A percentile compares a stretch with the other conserved stretches of the same genome.
phyloP scores from a whole-genome alignment of 305 asterid genomes.

The Rubia occidens region DNA sequence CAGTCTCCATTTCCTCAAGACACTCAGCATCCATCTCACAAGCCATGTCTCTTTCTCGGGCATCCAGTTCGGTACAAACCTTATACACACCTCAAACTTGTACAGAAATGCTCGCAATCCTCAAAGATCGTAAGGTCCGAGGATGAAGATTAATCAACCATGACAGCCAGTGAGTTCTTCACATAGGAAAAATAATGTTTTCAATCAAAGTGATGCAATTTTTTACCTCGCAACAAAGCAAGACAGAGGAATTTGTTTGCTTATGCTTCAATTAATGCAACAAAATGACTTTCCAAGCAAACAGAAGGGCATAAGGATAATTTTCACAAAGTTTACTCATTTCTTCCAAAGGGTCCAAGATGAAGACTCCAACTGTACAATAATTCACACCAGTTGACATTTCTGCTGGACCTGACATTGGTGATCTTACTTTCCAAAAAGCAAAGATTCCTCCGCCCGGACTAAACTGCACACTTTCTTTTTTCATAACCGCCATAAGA shows the following conservation, averaged over 20 bases:
- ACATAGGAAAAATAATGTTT: not conserved
- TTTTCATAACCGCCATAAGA: not conserved
- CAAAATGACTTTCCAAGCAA: not conserved
- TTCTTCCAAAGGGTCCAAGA: not conserved
- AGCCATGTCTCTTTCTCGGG: constrained; percentile 35
- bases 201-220: constrained; percentile 4
- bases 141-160: not conserved
- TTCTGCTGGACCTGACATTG: not conserved
- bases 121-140: not conserved
- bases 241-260: not conserved
- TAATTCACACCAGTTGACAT: not conserved
- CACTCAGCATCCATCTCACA: constrained; percentile 61
- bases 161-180: not conserved
- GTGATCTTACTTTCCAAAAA: not conserved
- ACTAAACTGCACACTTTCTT: not conserved
- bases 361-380: constrained; percentile 4
- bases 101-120: not conserved
- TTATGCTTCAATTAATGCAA: not conserved
- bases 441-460: not conserved
- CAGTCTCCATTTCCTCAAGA: constrained; percentile 63
- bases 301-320: constrained; percentile 3
- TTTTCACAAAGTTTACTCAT: not conserved
- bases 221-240: not conserved
- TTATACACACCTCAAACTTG: not conserved
- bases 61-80: constrained; percentile 8